phyloP scores from a whole-genome alignment of 192 early-diverging fungal genomes.

The Mortierella claussenii region DNA sequence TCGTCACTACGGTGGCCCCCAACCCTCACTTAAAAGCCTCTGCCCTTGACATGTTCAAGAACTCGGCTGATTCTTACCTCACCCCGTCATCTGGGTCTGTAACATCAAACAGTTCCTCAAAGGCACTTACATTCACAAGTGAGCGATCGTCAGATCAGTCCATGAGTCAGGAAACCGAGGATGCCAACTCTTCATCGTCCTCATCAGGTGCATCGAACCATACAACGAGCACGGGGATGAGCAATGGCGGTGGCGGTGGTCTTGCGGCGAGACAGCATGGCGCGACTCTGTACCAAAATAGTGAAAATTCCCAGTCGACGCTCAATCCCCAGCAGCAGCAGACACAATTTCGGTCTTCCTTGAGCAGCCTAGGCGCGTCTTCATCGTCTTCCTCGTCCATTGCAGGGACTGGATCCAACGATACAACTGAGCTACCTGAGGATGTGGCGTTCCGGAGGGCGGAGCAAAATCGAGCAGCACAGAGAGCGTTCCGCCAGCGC shows the following conservation, averaged over 20 bases:
- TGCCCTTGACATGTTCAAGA: conserved; percentile 3
- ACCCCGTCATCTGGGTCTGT: not conserved
- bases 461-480: conserved; percentile 90
- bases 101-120: not conserved
- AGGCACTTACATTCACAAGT: not conserved
- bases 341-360: not conserved
- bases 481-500: conserved; percentile 90
- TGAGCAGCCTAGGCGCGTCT: not conserved
- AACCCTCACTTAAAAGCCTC: not conserved
- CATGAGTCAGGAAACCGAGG: conserved; percentile 4
- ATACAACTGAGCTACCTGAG: conserved; percentile 14
- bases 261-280: not conserved
- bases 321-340: conserved; percentile 2
- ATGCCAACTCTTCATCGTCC: no score
- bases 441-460: conserved; percentile 68
- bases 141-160: not conserved
- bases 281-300: not conserved
- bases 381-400: not conserved
- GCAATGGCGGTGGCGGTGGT: no score
- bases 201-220: no score
- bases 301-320: not conserved
- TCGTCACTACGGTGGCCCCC: no score
- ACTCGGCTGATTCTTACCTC: not conserved
- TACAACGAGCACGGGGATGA: not conserved
- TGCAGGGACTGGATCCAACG: not conserved